phyloP scores from a whole-genome alignment of 352 stramenopile genomes.

The Globisporangium spiculum region DNA sequence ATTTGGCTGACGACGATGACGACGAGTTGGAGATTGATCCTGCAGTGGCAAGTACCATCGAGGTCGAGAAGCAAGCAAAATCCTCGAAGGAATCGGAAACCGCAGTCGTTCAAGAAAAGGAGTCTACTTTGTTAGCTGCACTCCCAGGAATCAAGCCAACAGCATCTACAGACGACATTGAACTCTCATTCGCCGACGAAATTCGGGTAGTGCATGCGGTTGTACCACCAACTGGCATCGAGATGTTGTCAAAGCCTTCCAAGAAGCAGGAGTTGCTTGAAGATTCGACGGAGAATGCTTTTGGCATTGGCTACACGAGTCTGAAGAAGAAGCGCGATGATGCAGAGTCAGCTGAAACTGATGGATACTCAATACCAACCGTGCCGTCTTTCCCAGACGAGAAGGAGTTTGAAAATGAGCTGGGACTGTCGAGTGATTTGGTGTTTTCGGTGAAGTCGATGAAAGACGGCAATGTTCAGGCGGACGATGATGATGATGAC shows the following conservation, averaged over 20 bases:
- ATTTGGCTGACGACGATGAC: slow-evolving; percentile 28
- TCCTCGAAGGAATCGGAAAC: background rate
- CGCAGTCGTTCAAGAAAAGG: background rate
- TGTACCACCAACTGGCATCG: slow-evolving; percentile 20
- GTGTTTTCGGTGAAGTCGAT: slow-evolving; percentile 31
- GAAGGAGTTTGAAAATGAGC: slow-evolving; percentile 43
- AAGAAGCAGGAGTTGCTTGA: slow-evolving; percentile 19
- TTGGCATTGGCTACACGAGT: slow-evolving; percentile 67
- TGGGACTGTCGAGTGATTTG: slow-evolving; percentile 28
- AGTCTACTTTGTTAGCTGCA: slow-evolving; percentile 1
- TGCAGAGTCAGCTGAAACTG: background rate
- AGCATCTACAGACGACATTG: slow-evolving; percentile 13
- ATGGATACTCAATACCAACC: slow-evolving; percentile 33
- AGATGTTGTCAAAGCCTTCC: slow-evolving; percentile 21
- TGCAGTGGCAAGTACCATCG: slow-evolving; percentile 26
- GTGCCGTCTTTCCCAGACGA: slow-evolving; percentile 47
- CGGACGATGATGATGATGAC: slow-evolving; percentile 21
- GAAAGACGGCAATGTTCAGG: background rate
- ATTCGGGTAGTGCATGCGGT: slow-evolving; percentile 30
- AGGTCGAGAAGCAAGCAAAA: slow-evolving; percentile 9
- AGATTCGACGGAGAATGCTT: slow-evolving; percentile 24
- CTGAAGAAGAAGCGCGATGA: slow-evolving; percentile 28
- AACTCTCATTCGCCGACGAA: slow-evolving; percentile 30
- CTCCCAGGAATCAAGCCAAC: slow-evolving; percentile 1
- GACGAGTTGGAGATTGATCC: slow-evolving; percentile 48